Conservation (phyloP, 345 rosid genomes). For the Gynandropsis gynandra region DNA sequence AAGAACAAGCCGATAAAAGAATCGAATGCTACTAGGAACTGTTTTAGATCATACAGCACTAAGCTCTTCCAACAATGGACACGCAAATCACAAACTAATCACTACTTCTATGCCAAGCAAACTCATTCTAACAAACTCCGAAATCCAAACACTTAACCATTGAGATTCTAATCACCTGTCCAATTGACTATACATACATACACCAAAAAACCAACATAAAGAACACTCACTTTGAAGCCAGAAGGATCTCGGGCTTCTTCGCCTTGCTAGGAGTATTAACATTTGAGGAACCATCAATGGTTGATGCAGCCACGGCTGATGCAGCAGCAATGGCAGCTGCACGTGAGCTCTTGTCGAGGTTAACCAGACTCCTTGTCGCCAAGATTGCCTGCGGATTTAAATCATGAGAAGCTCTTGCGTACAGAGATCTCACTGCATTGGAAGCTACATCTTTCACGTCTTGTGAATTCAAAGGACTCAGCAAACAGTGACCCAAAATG, state of each 20-base stretch:
- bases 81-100: too few species aligned
- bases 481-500: slow-evolving; percentile 76
- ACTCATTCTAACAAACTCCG: too few species aligned
- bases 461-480: slow-evolving; percentile 66
- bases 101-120: too few species aligned
- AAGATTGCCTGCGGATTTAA: slow-evolving; percentile 81
- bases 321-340: slow-evolving; percentile 44
- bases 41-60: too few species aligned
- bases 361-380: slow-evolving; percentile 74
- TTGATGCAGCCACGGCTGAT: slow-evolving; percentile 26
- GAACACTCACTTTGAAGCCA: slow-evolving; percentile 71
- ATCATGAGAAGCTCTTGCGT: slow-evolving; percentile 93
- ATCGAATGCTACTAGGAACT: too few species aligned
- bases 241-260: slow-evolving; percentile 75
- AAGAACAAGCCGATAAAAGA: too few species aligned
- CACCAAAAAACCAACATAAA: too few species aligned
- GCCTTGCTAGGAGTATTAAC: slow-evolving; percentile 77
- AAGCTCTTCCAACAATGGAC: too few species aligned
- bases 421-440: slow-evolving; percentile 62
- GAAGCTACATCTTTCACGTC: slow-evolving; percentile 81
- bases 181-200: too few species aligned
- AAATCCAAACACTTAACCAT: too few species aligned
- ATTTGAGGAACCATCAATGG: slow-evolving; percentile 45
- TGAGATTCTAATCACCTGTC: too few species aligned
- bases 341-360: slow-evolving; percentile 68